A percentile compares a stretch with the other conserved stretches of the same genome.
Evolutionary conservation across 164 flowering plant species (phyloP).

Genomic region (Magnolia changhungtana): DNA sequence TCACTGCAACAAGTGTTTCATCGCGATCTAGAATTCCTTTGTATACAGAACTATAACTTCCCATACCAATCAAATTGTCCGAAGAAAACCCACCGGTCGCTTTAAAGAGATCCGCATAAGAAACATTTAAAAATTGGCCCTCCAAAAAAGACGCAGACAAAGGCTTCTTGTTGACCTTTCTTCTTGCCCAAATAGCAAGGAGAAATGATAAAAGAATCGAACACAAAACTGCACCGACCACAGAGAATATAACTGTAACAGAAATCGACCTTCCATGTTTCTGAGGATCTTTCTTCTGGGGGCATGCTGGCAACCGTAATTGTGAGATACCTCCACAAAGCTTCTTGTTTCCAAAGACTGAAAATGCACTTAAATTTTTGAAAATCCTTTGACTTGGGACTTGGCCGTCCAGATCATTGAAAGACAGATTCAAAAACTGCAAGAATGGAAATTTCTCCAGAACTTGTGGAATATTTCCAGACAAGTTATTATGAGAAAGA

Average conservation of each 20-base stretch:
- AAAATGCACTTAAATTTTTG: constrained; percentile 15
- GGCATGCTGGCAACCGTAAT: constrained; percentile 13
- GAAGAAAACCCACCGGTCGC: constrained; percentile 33
- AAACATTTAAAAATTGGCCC: constrained; percentile 11
- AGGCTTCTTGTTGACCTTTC: background rate
- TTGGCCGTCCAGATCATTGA: constrained; percentile 27
- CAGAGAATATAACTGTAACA: background rate
- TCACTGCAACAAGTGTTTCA: constrained; percentile 27
- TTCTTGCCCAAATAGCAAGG: background rate
- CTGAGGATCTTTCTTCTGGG: background rate
- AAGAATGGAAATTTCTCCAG: constrained; percentile 10
- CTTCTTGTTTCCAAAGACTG: constrained; percentile 1
- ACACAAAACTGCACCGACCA: background rate
- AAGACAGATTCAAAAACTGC: constrained; percentile 20
- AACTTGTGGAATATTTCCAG: constrained; percentile 29
- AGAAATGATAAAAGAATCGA: background rate
- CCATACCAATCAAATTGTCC: constrained; percentile 31
- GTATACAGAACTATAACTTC: constrained; percentile 35
- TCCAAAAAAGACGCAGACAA: background rate
- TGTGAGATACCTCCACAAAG: constrained; percentile 15
- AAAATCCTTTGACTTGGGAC: constrained; percentile 25
- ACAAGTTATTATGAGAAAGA: constrained; percentile 27
- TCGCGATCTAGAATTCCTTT: constrained; percentile 16
- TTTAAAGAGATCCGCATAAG: constrained; percentile 22
- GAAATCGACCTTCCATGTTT: background rate